A percentile compares a stretch with the other conserved stretches of the same genome.
Evolutionary conservation across 805 yeast species (phyloP).

Genomic region (Pichia californica): DNA sequence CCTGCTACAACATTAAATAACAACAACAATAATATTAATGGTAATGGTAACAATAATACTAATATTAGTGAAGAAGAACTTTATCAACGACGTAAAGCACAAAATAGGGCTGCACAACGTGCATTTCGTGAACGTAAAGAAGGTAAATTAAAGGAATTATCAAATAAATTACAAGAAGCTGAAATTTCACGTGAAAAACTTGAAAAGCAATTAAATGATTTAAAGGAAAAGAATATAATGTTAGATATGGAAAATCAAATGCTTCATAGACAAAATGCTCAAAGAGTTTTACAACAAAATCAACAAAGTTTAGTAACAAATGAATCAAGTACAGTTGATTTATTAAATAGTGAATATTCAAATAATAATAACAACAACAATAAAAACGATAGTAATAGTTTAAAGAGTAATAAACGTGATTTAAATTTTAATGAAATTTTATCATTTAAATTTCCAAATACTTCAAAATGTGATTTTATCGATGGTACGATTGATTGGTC

Average conservation of each 20-base stretch:
- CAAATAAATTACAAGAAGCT: constrained; percentile 48
- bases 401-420: not conserved
- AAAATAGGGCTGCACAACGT: constrained; percentile 80
- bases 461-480: constrained; percentile 20
- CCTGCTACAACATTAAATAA: not conserved
- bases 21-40: not conserved
- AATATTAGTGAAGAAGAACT: constrained; percentile 31
- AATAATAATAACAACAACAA: not conserved
- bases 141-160: constrained; percentile 60
- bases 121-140: constrained; percentile 83
- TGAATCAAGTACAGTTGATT: not conserved
- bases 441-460: constrained; percentile 20
- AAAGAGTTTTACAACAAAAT: constrained; percentile 4
- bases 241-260: constrained; percentile 58
- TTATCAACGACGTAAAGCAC: constrained; percentile 60
- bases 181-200: constrained; percentile 42
- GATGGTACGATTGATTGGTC: constrained; percentile 17
- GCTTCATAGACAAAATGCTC: constrained; percentile 30
- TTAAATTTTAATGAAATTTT: not conserved
- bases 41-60: not conserved
- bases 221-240: constrained; percentile 46
- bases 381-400: too few relatives aligned
- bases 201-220: constrained; percentile 35
- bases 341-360: not conserved
- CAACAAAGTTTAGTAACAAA: not conserved